Evolutionary conservation across 2,329 filamentous ascomycete genomes (phyloP), one percentile per base, ranked within the genome.

Genomic region (Ciborinia camelliae): DNA sequence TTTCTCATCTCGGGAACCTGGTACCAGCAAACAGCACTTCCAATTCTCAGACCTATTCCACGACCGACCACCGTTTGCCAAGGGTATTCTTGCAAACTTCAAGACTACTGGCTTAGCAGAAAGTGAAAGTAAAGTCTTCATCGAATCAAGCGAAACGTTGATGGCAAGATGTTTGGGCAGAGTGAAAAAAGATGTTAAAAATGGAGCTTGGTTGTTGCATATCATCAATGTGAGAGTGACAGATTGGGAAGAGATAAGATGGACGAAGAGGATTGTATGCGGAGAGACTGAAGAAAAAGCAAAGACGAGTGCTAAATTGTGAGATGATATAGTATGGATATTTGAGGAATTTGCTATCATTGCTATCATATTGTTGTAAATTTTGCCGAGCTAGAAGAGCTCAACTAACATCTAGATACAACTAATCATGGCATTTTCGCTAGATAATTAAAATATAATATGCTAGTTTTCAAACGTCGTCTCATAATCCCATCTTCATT

Each of bases 41-140:
- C 80, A 84, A n/a, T 83, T 90, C 58, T 78, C 79, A 47, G 87
- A 90, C 69, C 74, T 90, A 0, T 87, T 86, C 69, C 83, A 85
- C 66, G 80, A 85, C 26, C 79, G 78, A 14, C 81, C 82, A 6
- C 87, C 86, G 0, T 84, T 82, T 63, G 73, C 85, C 66, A 76
- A 81, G 61, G 79, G 79, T 0, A 70, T 76, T 1, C 81, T 81
- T 47, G 73, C 77, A 53, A 76, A 81, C 35, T 84, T 80, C 79
- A 79, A 79, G 67, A 75, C 77, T 6, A 74, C 76, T 4, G 69
- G 72, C 14, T 71, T 84, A 2, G 81, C 77, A 72, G 79, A 84
- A 30, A 76, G 76, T 30, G 80, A 82, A 65, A 79, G 80, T 60
- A 73, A 71, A 32, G 72, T 74, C 0, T 81, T 85, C 48, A 70